A percentile compares a stretch with the other conserved stretches of the same genome.
These are phyloP conservation scores for Cryphonectria nitschkei DNA, from an alignment of 2,329 filamentous ascomycete species.

Conservation along the genomic window DNA sequence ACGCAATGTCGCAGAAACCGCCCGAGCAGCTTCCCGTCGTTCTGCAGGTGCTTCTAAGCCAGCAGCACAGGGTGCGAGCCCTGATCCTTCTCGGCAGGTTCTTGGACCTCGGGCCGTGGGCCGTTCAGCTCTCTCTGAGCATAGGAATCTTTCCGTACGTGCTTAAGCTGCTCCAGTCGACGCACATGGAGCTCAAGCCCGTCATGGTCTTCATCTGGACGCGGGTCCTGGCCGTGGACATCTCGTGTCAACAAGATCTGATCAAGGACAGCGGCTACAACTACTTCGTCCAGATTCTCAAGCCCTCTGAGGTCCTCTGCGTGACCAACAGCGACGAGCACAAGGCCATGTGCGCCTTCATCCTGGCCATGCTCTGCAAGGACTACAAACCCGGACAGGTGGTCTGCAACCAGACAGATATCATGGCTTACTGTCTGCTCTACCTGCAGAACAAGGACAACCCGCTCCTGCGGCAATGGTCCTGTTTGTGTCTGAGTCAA, in stretches of 20 bases:
- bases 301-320: constrained; percentile 79
- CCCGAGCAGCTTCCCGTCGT: constrained; percentile 97
- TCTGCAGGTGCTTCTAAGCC: constrained; percentile 91
- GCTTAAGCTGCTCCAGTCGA: constrained; percentile 93
- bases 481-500: constrained; percentile 92
- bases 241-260: constrained; percentile 89
- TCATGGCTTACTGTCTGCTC: constrained; percentile 84
- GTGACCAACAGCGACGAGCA: constrained; percentile 91
- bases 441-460: constrained; percentile 88
- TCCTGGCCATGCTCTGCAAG: constrained; percentile 95
- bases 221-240: constrained; percentile 90
- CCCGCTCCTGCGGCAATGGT: constrained; percentile 89
- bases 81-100: constrained; percentile 92
- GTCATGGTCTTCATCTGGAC: constrained; percentile 99
- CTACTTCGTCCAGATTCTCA: constrained; percentile 93
- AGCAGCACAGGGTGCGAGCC: constrained; percentile 89
- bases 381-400: constrained; percentile 89
- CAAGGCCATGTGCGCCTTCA: constrained; percentile 96
- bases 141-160: constrained; percentile 99
- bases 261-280: constrained; percentile 97
- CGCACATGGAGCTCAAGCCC: constrained; percentile 90
- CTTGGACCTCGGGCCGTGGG: constrained; percentile 94
- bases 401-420: constrained; percentile 86
- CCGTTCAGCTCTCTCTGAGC: constrained; percentile 94
- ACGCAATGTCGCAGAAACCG: constrained; percentile 79